phyloP scores from a whole-genome alignment of 2,329 filamentous ascomycete genomes.

The Bipolaris gigantea region DNA sequence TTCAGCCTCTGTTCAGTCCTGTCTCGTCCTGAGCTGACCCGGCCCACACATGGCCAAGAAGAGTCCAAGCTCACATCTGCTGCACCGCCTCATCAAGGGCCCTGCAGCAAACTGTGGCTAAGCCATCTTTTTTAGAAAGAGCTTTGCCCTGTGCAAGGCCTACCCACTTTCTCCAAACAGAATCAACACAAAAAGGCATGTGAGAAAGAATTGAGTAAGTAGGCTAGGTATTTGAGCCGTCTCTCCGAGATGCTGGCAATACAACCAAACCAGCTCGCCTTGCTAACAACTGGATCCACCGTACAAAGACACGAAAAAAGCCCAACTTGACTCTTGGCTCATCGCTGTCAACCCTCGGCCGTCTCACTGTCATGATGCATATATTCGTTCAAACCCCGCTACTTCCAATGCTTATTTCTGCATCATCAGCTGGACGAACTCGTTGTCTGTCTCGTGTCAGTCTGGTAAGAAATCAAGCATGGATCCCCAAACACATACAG shows the following conservation, averaged over 20 bases:
- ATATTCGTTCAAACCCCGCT: slow-evolving; percentile 33
- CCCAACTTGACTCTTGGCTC: slow-evolving; percentile 23
- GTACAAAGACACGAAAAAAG: slow-evolving; percentile 12
- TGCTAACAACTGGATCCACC: slow-evolving; percentile 9
- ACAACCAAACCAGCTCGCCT: slow-evolving; percentile 4
- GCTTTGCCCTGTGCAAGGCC: not conserved
- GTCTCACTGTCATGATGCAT: slow-evolving; percentile 34
- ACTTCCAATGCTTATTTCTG: slow-evolving; percentile 50
- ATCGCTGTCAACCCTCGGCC: slow-evolving; percentile 33
- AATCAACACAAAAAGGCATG: slow-evolving; percentile 6
- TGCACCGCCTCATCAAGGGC: slow-evolving; percentile 17
- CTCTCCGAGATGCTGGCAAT: slow-evolving; percentile 7
- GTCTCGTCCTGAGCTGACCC: too few species aligned
- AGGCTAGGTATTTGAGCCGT: slow-evolving; percentile 12
- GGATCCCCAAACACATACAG: slow-evolving; percentile 49
- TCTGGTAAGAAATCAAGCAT: not conserved
- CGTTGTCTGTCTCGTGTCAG: slow-evolving; percentile 51
- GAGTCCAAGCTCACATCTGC: not conserved
- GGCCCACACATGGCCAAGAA: slow-evolving; percentile 1
- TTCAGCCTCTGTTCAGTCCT: too few species aligned
- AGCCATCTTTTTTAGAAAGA: slow-evolving; percentile 1
- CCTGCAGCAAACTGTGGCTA: slow-evolving; percentile 16
- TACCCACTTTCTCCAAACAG: not conserved
- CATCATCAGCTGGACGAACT: slow-evolving; percentile 61
- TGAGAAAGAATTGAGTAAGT: slow-evolving; percentile 14